Evolutionary conservation across 352 stramenopile genomes (phyloP).

Genomic region (Peronospora tabacina): DNA sequence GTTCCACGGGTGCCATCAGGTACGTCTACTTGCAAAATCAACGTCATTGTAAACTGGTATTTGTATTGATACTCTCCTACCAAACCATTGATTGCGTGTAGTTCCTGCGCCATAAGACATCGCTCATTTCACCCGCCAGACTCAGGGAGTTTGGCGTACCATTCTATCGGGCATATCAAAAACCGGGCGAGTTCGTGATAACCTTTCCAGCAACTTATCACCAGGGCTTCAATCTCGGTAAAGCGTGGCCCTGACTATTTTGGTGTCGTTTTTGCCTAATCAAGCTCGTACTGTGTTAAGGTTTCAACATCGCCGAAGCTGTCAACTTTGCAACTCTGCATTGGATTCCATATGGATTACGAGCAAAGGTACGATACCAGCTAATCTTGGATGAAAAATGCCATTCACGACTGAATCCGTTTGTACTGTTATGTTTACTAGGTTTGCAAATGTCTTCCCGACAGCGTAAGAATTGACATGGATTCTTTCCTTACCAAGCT

Average conservation of each 20-base stretch:
- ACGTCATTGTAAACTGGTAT: neutral
- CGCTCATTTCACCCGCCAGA: constrained; percentile 76
- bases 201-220: constrained; percentile 89
- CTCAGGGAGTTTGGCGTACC: constrained; percentile 81
- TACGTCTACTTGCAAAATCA: constrained; percentile 9
- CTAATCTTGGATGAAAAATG: neutral
- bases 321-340: constrained; percentile 86
- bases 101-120: constrained; percentile 92
- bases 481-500: constrained; percentile 68
- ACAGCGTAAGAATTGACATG: constrained; percentile 84
- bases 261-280: neutral
- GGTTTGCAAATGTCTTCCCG: constrained; percentile 80
- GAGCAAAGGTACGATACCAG: constrained; percentile 50
- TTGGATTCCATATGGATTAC: constrained; percentile 74
- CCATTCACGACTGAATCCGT: neutral
- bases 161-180: constrained; percentile 73
- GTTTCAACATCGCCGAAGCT: constrained; percentile 88
- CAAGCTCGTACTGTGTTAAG: constrained; percentile 21
- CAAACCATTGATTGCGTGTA: constrained; percentile 17
- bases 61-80: neutral
- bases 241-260: neutral
- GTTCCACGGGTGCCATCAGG: constrained; percentile 65
- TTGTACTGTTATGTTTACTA: constrained; percentile 8
- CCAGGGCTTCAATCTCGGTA: constrained; percentile 86
- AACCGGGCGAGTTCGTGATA: constrained; percentile 88